A percentile compares a stretch with the other conserved stretches of the same genome.
These are phyloP conservation scores for Monosporascus sp. DNA, from an alignment of 2,329 filamentous ascomycete species.

Conservation along the genomic window DNA sequence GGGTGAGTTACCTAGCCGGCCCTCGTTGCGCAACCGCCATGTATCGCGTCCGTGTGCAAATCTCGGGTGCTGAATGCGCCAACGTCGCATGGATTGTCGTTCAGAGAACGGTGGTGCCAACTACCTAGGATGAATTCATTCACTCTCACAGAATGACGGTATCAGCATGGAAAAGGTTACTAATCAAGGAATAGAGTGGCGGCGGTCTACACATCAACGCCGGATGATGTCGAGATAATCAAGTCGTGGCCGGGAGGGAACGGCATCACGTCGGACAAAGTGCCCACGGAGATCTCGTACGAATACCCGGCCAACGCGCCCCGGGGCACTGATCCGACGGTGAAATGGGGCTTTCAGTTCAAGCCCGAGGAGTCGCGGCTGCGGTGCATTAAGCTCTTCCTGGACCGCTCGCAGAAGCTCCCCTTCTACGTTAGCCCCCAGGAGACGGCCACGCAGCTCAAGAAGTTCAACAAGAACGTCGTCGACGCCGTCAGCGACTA, in stretches of 20 bases:
- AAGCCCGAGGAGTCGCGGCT: conserved; percentile 70
- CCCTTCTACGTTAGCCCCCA: conserved; percentile 75
- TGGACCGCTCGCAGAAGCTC: conserved; percentile 74
- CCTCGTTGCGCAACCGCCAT: not conserved
- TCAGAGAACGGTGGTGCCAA: too few species aligned
- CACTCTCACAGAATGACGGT: too few species aligned
- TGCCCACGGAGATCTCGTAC: conserved; percentile 73
- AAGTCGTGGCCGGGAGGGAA: conserved; percentile 81
- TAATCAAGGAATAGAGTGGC: conserved; percentile 48
- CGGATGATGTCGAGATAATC: conserved; percentile 78
- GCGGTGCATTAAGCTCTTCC: conserved; percentile 78
- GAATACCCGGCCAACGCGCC: conserved; percentile 36
- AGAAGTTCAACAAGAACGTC: conserved; percentile 69
- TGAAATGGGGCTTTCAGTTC: conserved; percentile 81
- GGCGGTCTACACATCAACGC: conserved; percentile 67
- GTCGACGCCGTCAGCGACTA: conserved; percentile 77
- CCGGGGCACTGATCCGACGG: conserved; percentile 38
- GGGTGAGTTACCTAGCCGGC: conserved; percentile 47
- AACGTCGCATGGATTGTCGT: too few species aligned
- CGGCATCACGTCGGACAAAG: conserved; percentile 83
- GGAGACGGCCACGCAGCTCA: conserved; percentile 72
- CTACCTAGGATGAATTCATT: too few species aligned
- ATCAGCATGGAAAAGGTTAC: not conserved
- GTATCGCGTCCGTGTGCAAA: too few species aligned
- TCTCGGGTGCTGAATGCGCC: too few species aligned